phyloP scores from a whole-genome alignment of 164 flowering plant species.

The Vitis labrusca region DNA sequence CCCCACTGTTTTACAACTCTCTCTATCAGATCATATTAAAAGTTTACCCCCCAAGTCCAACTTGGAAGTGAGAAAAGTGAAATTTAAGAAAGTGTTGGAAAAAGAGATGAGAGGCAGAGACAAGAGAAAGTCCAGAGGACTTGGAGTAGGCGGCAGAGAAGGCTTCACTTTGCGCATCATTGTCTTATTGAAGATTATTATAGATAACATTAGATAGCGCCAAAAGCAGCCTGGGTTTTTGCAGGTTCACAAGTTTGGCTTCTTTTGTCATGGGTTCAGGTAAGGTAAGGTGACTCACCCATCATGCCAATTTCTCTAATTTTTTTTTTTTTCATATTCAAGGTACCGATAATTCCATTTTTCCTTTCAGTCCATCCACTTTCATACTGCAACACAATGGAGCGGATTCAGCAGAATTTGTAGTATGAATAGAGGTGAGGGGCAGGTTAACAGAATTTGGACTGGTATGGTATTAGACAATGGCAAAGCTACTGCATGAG shows the following conservation, averaged over 20 bases:
- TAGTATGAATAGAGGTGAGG: no score
- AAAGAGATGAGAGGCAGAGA: constrained; percentile 1
- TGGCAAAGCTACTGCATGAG: constrained; percentile 9
- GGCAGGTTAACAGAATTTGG: not conserved
- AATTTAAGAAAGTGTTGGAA: not conserved
- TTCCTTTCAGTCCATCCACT: no score
- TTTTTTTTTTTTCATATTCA: no score
- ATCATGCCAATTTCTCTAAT: not conserved
- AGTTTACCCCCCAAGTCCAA: not conserved
- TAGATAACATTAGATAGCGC: constrained; percentile 8
- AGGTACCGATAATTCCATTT: no score
- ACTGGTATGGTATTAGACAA: not conserved
- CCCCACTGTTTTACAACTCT: not conserved
- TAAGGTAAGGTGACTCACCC: not conserved
- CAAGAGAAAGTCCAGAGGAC: constrained; percentile 16
- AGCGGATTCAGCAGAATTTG: no score
- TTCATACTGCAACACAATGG: no score
- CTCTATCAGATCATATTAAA: not conserved
- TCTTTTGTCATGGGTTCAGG: constrained; percentile 8
- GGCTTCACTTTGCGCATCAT: not conserved
- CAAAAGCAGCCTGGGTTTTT: constrained; percentile 26
- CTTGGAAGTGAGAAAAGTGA: not conserved
- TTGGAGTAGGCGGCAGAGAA: constrained; percentile 18
- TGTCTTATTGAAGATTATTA: no score
- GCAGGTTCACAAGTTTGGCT: constrained; percentile 11